phyloP scores from a whole-genome alignment of 2,329 filamentous ascomycete species.

The Ophiostoma ips region DNA sequence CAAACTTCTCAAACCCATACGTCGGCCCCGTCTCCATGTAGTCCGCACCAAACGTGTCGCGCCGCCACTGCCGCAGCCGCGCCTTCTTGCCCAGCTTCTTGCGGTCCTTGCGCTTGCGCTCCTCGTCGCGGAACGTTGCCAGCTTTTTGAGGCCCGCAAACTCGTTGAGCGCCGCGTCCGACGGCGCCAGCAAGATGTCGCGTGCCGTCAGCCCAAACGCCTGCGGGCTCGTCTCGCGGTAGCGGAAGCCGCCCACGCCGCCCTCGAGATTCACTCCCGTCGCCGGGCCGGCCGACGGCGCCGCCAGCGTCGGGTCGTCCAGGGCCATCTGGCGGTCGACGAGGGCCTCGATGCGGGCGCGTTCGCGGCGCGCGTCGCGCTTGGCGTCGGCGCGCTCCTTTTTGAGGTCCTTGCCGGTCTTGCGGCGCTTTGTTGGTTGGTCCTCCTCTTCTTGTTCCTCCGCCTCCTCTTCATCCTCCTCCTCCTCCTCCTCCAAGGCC shows the following conservation, averaged over 20 bases:
- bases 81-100: slow-evolving; percentile 90
- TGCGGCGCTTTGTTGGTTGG: slow-evolving; percentile 40
- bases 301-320: slow-evolving; percentile 41
- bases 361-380: slow-evolving; percentile 65
- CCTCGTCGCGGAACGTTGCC: slow-evolving; percentile 71
- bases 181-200: slow-evolving; percentile 81
- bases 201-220: slow-evolving; percentile 78
- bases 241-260: slow-evolving; percentile 49
- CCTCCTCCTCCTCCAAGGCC: slow-evolving; percentile 31
- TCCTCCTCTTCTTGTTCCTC: slow-evolving; percentile 19
- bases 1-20: slow-evolving; percentile 36
- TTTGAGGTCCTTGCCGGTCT: slow-evolving; percentile 46
- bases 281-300: background rate
- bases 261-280: slow-evolving; percentile 11
- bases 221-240: slow-evolving; percentile 84
- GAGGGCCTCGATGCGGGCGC: slow-evolving; percentile 69
- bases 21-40: slow-evolving; percentile 43
- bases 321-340: slow-evolving; percentile 72
- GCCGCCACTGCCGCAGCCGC: slow-evolving; percentile 71
- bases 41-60: slow-evolving; percentile 47
- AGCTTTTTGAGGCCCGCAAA: slow-evolving; percentile 93
- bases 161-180: slow-evolving; percentile 73
- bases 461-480: slow-evolving; percentile 24
- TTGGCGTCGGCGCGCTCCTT: slow-evolving; percentile 45
- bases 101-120: slow-evolving; percentile 80